Conservation (phyloP, 345 rosid species). For the Arabidopsis thaliana region TAIR10.1 NC_003070.9:6982501-6983000, state of each 20-base stretch:
- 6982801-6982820: too few relatives aligned
- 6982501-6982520: not conserved
- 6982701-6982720: too few relatives aligned
- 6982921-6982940: not conserved
- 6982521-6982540: not conserved
- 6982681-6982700: too few relatives aligned
- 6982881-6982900: not conserved
- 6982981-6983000: constrained; percentile 55
- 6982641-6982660: too few relatives aligned
- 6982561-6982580: not conserved
- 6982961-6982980: constrained; percentile 62
- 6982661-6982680: too few relatives aligned
- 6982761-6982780: too few relatives aligned
- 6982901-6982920: not conserved
- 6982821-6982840: not conserved
- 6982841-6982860: not conserved
- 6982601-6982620: not conserved
- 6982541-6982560: not conserved
- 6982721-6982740: too few relatives aligned
- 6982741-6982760: too few relatives aligned
- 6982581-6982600: not conserved
- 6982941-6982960: constrained; percentile 48
- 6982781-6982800: too few relatives aligned
- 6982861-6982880: not conserved
- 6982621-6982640: not conserved